Conservation (phyloP, 106 monocot species). For the Acanthochlamys bracteata region DNA sequence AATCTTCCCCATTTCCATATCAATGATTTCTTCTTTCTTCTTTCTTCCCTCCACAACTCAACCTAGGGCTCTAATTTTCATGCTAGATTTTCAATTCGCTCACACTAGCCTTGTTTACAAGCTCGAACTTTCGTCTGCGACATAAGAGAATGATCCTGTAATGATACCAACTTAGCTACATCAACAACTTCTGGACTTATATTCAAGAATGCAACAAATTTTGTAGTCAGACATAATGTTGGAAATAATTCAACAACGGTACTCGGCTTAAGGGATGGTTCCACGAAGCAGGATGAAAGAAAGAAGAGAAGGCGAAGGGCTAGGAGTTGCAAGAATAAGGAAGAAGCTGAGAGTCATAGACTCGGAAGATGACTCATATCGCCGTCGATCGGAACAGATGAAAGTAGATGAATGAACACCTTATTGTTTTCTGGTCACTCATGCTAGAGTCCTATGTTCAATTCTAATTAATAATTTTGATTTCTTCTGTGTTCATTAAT, state of each 20-base stretch:
- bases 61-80: too few species aligned
- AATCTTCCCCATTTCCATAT: too few species aligned
- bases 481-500: too few species aligned
- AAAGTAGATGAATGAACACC: conserved; percentile 92
- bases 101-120: too few species aligned
- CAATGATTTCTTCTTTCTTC: too few species aligned
- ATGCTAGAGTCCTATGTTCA: conserved; percentile 92
- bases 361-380: conserved; percentile 83
- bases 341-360: conserved; percentile 72
- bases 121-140: too few species aligned
- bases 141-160: too few species aligned
- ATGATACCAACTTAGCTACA: conserved; percentile 44
- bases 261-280: neutral
- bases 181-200: conserved; percentile 11
- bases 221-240: neutral
- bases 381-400: conserved; percentile 96
- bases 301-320: conserved; percentile 64
- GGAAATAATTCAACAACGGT: too few species aligned
- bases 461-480: too few species aligned
- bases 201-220: conserved; percentile 6
- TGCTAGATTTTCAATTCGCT: too few species aligned
- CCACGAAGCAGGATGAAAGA: conserved; percentile 6
- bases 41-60: too few species aligned
- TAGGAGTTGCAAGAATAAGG: conserved; percentile 75
- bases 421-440: conserved; percentile 68